A percentile compares a stretch with the other conserved stretches of the same genome.
Evolutionary conservation across 148 eudicot species (phyloP).

Genomic region (Heliosperma pusillum): DNA sequence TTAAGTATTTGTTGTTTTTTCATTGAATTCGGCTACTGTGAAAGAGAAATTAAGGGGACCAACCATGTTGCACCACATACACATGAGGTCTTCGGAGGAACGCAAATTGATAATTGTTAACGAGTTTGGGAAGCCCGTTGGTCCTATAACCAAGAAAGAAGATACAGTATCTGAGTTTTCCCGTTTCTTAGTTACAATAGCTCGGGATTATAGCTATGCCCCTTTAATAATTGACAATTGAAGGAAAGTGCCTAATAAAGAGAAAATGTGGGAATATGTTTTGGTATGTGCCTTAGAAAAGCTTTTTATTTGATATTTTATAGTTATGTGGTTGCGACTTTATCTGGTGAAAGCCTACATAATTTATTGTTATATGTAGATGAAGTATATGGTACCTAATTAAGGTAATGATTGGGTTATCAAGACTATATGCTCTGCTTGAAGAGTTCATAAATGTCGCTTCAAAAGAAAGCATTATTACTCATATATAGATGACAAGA

Average conservation of each 20-base stretch:
- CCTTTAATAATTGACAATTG: not conserved
- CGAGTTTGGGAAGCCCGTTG: conserved; percentile 13
- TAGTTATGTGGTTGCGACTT: no score
- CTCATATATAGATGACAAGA: not conserved
- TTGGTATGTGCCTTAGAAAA: not conserved
- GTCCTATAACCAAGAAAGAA: not conserved
- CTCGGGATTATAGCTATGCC: conserved; percentile 8
- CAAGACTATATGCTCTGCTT: not conserved
- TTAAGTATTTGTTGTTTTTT: not conserved
- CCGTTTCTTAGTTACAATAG: conserved; percentile 15
- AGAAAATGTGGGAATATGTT: conserved; percentile 16
- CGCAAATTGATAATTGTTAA: conserved; percentile 14
- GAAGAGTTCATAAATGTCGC: conserved; percentile 7
- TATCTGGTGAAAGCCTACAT: not conserved
- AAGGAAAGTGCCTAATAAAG: conserved; percentile 12
- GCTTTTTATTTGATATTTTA: not conserved
- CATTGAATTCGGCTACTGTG: not conserved
- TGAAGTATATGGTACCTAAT: not conserved
- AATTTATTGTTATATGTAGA: not conserved
- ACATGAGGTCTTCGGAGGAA: not conserved
- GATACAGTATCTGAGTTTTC: conserved; percentile 7
- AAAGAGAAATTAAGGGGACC: conserved; percentile 10
- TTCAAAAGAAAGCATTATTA: not conserved
- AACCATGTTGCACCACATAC: conserved; percentile 19
- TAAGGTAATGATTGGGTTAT: not conserved